A percentile compares a stretch with the other conserved stretches of the same genome.
Conservation (phyloP, 768 basidiomycete species). For the Chlorophyllum brunneum region DNA sequence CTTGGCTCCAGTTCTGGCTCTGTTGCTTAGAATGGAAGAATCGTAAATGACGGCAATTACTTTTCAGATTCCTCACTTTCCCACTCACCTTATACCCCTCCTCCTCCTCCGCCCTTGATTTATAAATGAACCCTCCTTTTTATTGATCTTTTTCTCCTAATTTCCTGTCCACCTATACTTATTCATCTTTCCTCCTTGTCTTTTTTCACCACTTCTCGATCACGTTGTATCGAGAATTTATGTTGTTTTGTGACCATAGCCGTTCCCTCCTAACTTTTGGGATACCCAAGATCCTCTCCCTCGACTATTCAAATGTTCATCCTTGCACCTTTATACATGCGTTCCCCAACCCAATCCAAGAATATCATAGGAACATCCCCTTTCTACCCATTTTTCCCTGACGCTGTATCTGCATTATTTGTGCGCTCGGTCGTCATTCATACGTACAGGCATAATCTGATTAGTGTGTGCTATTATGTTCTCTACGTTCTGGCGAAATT, state of each 20-base stretch:
- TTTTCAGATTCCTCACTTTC: background rate
- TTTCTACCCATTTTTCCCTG: too few species aligned
- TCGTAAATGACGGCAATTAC: background rate
- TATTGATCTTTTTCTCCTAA: conserved; percentile 4
- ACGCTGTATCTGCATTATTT: too few species aligned
- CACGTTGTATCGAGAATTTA: background rate
- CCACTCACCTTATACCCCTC: conserved; percentile 1
- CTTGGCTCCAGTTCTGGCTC: conserved; percentile 5
- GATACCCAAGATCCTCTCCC: conserved; percentile 14
- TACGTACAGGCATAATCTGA: too few species aligned
- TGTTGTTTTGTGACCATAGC: conserved; percentile 14
- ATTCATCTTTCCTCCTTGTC: conserved; percentile 14
- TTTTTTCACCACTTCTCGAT: conserved; percentile 6
- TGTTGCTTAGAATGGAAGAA: background rate
- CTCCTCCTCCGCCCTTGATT: too few species aligned
- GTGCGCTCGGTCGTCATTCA: too few species aligned
- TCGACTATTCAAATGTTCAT: too few species aligned
- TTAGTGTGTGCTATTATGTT: too few species aligned
- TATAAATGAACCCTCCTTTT: conserved; percentile 15
- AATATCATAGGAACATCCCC: too few species aligned
- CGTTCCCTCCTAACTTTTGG: conserved; percentile 14
- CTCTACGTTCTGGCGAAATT: too few species aligned
- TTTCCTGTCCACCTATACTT: conserved; percentile 16
- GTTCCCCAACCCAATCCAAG: too few species aligned
- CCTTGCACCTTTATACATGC: conserved; percentile 2